Evolutionary conservation across 257 asterid genomes (phyloP).

Genomic region (Solanum virginianum): DNA sequence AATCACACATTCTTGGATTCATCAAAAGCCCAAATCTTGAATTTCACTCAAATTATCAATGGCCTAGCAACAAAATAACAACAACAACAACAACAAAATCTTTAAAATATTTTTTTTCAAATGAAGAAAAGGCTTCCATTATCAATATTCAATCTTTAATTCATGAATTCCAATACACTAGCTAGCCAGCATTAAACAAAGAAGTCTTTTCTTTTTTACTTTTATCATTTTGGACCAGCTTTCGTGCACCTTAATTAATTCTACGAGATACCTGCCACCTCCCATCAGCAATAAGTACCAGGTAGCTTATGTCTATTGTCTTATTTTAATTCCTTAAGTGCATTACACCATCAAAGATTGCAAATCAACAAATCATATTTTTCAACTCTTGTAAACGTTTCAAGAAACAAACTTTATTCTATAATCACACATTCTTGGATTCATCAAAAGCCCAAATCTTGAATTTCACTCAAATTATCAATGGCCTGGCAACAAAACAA

Average conservation of each 20-base stretch:
- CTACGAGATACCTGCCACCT: neutral
- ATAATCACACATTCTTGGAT: neutral
- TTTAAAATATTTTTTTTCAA: neutral
- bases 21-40: neutral
- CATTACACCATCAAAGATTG: neutral
- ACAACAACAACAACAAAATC: neutral
- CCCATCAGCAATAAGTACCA: neutral
- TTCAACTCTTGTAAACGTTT: neutral
- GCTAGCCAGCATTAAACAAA: neutral
- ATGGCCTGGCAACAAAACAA: neutral
- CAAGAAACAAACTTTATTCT: neutral
- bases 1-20: neutral
- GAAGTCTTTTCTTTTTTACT: neutral
- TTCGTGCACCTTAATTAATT: neutral
- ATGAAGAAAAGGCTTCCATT: neutral
- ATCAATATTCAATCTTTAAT: neutral
- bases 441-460: neutral
- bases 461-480: neutral
- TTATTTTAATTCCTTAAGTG: neutral
- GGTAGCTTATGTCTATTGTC: neutral
- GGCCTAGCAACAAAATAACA: neutral
- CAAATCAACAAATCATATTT: conserved; percentile 18
- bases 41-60: neutral
- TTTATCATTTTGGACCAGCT: no score
- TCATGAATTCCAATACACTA: neutral